Conservation (phyloP, 192 early-diverging fungal species). For the Rhizoclosmatium sp. region DNA sequence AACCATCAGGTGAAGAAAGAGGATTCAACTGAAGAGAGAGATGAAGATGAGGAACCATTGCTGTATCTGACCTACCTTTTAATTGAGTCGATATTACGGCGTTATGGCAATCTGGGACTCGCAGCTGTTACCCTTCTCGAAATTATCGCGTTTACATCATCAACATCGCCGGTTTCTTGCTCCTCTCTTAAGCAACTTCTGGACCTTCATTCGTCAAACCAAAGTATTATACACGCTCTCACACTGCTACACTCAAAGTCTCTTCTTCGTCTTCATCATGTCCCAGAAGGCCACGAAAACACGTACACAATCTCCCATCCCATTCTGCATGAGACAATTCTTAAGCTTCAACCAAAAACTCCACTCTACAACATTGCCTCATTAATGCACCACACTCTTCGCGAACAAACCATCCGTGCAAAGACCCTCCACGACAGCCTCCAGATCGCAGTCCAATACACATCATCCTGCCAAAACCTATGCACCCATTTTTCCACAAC, state of each 20-base stretch:
- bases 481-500: not conserved
- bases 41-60: constrained; percentile 4
- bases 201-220: not conserved
- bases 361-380: not conserved
- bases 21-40: not conserved
- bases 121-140: constrained; percentile 10
- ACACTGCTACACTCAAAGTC: not conserved
- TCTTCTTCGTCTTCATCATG: not conserved
- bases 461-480: not conserved
- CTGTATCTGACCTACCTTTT: not conserved
- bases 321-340: not conserved
- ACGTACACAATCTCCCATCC: not conserved
- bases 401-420: not conserved
- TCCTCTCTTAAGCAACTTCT: not conserved
- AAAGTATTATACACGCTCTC: not conserved
- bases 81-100: not conserved
- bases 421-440: not conserved
- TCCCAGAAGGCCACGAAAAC: not conserved
- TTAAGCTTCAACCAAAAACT: not conserved
- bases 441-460: not conserved
- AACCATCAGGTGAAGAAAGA: not conserved
- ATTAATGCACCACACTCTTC: not conserved
- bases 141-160: not conserved
- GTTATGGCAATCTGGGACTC: not conserved
- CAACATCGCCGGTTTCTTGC: not conserved